phyloP scores from a whole-genome alignment of 768 basidiomycete species.

The Xerocomus brunneocitrinus region DNA sequence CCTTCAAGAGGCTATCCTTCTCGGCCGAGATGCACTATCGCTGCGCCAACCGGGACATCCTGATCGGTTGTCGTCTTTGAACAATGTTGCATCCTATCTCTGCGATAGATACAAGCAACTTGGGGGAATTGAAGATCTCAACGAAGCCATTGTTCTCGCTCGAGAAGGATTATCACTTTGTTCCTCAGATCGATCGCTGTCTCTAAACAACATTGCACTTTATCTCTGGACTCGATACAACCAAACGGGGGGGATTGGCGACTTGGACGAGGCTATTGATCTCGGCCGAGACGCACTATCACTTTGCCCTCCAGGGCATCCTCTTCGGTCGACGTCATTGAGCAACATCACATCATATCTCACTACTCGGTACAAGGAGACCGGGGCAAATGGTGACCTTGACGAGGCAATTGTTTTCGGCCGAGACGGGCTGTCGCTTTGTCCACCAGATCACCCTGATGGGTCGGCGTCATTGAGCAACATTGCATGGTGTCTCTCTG shows the following conservation, averaged over 20 bases:
- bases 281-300: neutral
- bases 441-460: too few species aligned
- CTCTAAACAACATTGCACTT: neutral
- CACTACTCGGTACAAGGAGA: neutral
- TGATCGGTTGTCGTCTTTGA: neutral
- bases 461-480: too few species aligned
- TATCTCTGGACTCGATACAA: neutral
- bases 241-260: neutral
- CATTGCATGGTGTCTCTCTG: too few species aligned
- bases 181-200: neutral
- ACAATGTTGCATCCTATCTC: neutral
- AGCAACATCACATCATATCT: neutral
- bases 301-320: neutral
- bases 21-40: neutral
- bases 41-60: neutral
- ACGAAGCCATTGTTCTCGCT: neutral
- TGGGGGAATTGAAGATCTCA: neutral
- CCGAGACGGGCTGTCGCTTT: too few species aligned
- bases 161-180: neutral
- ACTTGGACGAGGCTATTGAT: neutral
- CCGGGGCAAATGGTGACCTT: too few species aligned
- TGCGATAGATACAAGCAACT: neutral
- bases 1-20: neutral
- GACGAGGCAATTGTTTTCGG: too few species aligned
- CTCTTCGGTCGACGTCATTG: neutral